Conservation (phyloP, 2,329 filamentous ascomycete genomes). For the Ramularia collo-cygni region DNA sequence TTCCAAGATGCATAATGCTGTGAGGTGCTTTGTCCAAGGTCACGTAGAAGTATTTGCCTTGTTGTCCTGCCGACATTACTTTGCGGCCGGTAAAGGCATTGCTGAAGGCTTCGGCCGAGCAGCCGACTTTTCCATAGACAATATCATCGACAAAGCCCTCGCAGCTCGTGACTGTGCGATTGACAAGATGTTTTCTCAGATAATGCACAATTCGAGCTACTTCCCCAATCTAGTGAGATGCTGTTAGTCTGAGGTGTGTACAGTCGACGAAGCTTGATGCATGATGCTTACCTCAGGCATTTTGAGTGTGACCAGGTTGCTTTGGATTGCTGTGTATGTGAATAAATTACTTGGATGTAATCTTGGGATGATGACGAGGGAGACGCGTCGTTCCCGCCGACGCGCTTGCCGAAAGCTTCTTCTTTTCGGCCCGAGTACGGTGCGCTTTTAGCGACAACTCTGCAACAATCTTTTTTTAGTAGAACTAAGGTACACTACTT, state of each 20-base stretch:
- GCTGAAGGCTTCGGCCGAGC: slow-evolving; percentile 66
- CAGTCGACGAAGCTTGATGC: too few relatives aligned
- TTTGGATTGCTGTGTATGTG: too few relatives aligned
- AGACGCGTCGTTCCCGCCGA: too few relatives aligned
- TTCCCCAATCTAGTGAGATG: slow-evolving; percentile 39
- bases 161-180: slow-evolving; percentile 67
- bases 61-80: slow-evolving; percentile 64
- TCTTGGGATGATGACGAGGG: too few relatives aligned
- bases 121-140: slow-evolving; percentile 87
- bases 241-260: too few relatives aligned
- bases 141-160: slow-evolving; percentile 71
- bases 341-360: too few relatives aligned
- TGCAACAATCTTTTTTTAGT: too few relatives aligned
- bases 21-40: slow-evolving; percentile 73
- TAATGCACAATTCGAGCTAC: slow-evolving; percentile 83
- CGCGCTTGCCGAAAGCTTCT: too few relatives aligned
- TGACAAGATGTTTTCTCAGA: slow-evolving; percentile 74
- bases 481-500: too few relatives aligned
- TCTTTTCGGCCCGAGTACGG: too few relatives aligned
- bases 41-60: slow-evolving; percentile 97
- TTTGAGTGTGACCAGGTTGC: background rate
- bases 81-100: slow-evolving; percentile 68
- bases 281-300: slow-evolving; percentile 15
- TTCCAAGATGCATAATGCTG: slow-evolving; percentile 50
- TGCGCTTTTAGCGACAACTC: too few relatives aligned